Evolutionary conservation across 352 stramenopile species (phyloP), one percentile per base, ranked within the genome.

Genomic region (Thalassiosira delicatula): DNA sequence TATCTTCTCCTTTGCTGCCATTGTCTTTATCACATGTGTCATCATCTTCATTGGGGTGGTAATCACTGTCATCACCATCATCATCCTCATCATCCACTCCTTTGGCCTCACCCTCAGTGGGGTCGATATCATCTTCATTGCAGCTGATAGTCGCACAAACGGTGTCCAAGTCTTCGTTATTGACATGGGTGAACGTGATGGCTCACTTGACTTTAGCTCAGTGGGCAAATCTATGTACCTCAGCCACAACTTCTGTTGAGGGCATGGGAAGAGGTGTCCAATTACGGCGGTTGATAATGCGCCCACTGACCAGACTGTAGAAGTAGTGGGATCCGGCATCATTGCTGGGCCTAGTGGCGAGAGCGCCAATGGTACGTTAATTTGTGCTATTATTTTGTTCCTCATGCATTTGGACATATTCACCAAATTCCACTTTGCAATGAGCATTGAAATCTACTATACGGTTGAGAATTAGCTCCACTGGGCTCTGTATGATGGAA

Each of bases 341-440:
- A 25, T 62, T 85, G 12, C 35, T 42, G 21, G 84, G 75, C 1
- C 84, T 19, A 0, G 81, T 42, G 27, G 59, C 65, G 37, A 90
- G 66, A 1, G 79, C 74, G 2, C 62, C 79, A 12, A 81, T 14
- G n/a, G 84, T 90, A 9, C 81, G 57, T 62, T 56, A 0, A 23
- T 44, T 3, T 62, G 82, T 82, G 17, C 37, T 70, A 32, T 87
- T 88, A 33, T 72, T 37, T n/a, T 73, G 59, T 44, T 82, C 46
- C 30, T 88, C 78, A 63, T 90, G 85, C 0, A 61, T 84, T 40
- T 90, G 69, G 0, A 83, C 77, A 74, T 90, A 90, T 46, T 68
- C 25, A 0, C 75, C 78, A 69, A 76, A 85, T 40, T 78, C 51
- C 8, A 73, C 29, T 29, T 40, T 23, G 30, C 46, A 69, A 35